Evolutionary conservation across 2,329 filamentous ascomycete species (phyloP), one percentile per base, ranked within the genome.

Genomic region (Incumbomyces delicatus): DNA sequence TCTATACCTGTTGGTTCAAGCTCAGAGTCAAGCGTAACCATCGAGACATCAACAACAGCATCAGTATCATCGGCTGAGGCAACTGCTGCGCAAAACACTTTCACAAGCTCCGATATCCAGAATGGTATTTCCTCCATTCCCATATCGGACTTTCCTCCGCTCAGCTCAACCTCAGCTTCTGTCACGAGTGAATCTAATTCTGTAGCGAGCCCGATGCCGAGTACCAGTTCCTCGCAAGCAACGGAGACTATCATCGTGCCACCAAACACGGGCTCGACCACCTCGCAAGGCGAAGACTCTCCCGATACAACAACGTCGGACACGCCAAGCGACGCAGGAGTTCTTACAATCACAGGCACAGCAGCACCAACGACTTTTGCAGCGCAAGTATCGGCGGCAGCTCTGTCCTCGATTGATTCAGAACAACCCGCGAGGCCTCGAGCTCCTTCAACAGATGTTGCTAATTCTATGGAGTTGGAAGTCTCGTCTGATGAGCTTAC

Each of bases 61-160:
- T 7, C 38, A 13, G 6, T 14, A 13, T 3, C 38, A 14, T n/a
- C 38, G 3, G 20, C 40, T n/a, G n/a, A n/a, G n/a, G n/a, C n/a
- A n/a, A n/a, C n/a, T n/a, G n/a, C n/a, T 2, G 16, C 40, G 7
- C 40, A 42, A 16, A 42, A 30, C 40, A 18, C 40, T 2, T 14
- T 42, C 40, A 33, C 27, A n/a, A 20, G 40, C 29, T 32, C 40
- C 8, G 30, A 20, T 29, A 42, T 42, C 17, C 10, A 13, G 3
- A 42, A 42, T n/a, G 40, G 40, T 16, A 8, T 42, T 13, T 42
- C 40, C 3, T 42, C 40, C 8, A 42, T 42, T n/a, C 3, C 31
- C 14, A 27, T 20, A 2, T 42, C 29, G 7, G 27, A 22, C 12
- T 42, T 42, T 20, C 40, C 40, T 10, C 40, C 22, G 14, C 33